Percentiles rank a stretch among this genome's conserved stretches.
Conservation (phyloP, 75 land plant species). For the Cryptomeria japonica region DNA sequence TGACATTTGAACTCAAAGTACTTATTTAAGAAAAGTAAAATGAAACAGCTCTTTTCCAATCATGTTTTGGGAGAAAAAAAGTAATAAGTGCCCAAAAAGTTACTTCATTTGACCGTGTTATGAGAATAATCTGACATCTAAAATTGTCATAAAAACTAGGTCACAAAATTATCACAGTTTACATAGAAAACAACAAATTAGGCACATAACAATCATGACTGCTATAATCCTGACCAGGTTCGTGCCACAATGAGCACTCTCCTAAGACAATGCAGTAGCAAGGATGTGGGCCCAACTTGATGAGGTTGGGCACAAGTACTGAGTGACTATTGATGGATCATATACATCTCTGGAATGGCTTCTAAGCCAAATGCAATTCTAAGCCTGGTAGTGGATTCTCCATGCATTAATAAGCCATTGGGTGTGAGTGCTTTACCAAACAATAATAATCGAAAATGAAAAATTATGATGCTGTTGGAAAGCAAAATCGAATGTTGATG, state of each 20-base stretch:
- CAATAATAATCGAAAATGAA: neutral
- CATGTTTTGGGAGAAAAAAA: neutral
- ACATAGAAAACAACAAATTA: neutral
- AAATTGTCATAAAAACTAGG: neutral
- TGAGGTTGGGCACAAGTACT: neutral
- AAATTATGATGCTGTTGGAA: neutral
- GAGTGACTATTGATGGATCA: neutral
- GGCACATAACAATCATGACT: neutral
- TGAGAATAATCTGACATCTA: neutral
- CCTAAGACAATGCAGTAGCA: neutral
- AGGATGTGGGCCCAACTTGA: neutral
- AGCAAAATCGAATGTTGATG: neutral
- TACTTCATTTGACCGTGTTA: neutral
- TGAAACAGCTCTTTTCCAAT: neutral
- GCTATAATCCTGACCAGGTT: neutral
- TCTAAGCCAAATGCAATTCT: neutral
- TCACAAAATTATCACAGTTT: neutral
- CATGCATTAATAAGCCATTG: too few species aligned
- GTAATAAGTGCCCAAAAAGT: neutral
- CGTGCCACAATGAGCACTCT: neutral
- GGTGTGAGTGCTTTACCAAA: neutral
- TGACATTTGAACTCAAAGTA: neutral
- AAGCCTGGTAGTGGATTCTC: neutral
- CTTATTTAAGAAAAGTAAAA: neutral
- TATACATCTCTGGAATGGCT: neutral